These are phyloP conservation scores for Ashbya aceris DNA, from an alignment of 1,139 yeast genomes.

Conservation along the genomic window DNA sequence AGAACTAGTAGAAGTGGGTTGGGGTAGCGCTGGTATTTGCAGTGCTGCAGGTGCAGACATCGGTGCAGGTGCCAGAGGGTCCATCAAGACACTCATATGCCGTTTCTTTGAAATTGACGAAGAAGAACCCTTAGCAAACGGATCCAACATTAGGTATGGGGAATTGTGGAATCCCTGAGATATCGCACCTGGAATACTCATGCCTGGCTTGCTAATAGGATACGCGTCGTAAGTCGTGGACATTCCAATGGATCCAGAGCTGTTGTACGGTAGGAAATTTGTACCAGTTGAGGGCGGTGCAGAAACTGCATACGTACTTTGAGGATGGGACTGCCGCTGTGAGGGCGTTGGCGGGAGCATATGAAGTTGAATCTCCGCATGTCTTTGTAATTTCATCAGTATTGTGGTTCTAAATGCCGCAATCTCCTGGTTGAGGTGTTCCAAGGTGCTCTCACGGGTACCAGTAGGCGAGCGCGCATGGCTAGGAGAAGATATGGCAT, in stretches of 20 bases:
- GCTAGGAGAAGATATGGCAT: slow-evolving; percentile 5
- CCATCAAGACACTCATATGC: slow-evolving; percentile 30
- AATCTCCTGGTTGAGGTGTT: slow-evolving; percentile 11
- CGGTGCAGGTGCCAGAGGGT: slow-evolving; percentile 30
- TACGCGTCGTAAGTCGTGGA: slow-evolving; percentile 3
- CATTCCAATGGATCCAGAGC: background rate
- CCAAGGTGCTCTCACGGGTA: background rate
- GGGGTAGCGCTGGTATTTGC: background rate
- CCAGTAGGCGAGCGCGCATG: too few species aligned
- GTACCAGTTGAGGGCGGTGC: slow-evolving; percentile 2
- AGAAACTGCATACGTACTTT: slow-evolving; percentile 5
- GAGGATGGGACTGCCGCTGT: background rate
- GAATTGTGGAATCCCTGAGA: slow-evolving; percentile 7
- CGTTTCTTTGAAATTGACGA: slow-evolving; percentile 23
- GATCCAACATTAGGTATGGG: slow-evolving; percentile 22
- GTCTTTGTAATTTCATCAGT: slow-evolving; percentile 11
- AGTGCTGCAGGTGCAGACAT: slow-evolving; percentile 4
- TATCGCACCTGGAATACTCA: background rate
- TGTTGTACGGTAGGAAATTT: background rate
- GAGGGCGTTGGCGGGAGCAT: slow-evolving; percentile 6
- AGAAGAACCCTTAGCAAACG: slow-evolving; percentile 25
- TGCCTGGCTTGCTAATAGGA: background rate
- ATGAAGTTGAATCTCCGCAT: slow-evolving; percentile 11
- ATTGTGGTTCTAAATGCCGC: slow-evolving; percentile 8
- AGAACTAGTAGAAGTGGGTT: background rate